Percentiles rank a stretch among this genome's conserved stretches.
These are phyloP conservation scores for Ambrosiella cleistominuta DNA, from an alignment of 2,329 filamentous ascomycete species.

Conservation along the genomic window DNA sequence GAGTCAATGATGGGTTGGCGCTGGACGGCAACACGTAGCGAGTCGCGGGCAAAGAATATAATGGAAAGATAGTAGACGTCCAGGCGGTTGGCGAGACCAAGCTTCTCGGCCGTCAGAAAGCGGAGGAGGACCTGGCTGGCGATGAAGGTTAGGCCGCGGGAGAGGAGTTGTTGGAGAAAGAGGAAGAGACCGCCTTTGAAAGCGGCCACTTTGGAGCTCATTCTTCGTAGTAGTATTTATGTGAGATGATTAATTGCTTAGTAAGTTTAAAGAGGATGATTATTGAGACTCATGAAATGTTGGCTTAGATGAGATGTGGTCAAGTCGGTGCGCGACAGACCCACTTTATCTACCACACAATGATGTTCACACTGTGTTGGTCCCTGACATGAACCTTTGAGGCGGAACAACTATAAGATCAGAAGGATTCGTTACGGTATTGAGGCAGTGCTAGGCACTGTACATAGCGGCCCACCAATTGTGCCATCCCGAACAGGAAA, in stretches of 20 bases:
- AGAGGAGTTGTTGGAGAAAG: slow-evolving; percentile 72
- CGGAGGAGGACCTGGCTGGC: slow-evolving; percentile 85
- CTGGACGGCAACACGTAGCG: slow-evolving; percentile 78
- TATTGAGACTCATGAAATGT: not conserved
- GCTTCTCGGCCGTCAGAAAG: slow-evolving; percentile 65
- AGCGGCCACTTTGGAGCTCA: slow-evolving; percentile 16
- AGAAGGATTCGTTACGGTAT: too few species aligned
- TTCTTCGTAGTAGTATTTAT: not conserved
- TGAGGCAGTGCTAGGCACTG: too few species aligned
- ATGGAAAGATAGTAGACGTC: slow-evolving; percentile 86
- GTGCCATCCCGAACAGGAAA: too few species aligned
- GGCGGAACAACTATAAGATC: too few species aligned
- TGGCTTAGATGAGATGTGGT: not conserved
- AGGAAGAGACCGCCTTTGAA: slow-evolving; percentile 67
- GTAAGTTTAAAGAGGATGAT: not conserved
- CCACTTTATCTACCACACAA: not conserved
- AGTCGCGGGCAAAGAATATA: slow-evolving; percentile 89
- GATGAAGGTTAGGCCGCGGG: slow-evolving; percentile 74
- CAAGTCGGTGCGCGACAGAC: not conserved
- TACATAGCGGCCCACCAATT: too few species aligned
- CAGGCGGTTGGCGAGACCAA: slow-evolving; percentile 76
- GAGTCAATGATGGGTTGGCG: slow-evolving; percentile 31
- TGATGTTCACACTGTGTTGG: not conserved
- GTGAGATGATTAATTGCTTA: not conserved
- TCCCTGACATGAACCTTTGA: not conserved